phyloP scores from a whole-genome alignment of 1,139 yeast species.

The Protomyces inouyei region DNA sequence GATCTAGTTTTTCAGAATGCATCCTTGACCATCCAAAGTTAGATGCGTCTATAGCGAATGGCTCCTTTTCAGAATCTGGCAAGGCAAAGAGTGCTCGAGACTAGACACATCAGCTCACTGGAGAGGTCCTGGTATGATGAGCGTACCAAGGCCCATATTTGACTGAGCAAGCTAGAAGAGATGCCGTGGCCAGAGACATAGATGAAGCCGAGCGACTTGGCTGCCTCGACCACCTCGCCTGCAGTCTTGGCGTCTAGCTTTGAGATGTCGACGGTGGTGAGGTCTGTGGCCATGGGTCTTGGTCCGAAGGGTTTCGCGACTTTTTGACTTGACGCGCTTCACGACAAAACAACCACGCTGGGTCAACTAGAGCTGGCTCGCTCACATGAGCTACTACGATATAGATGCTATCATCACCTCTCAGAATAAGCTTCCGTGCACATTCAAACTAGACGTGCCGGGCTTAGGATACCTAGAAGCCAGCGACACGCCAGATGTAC shows the following conservation, averaged over 20 bases:
- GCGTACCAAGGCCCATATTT: slow-evolving; percentile 39
- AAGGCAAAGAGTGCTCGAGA: slow-evolving; percentile 8
- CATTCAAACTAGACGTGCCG: slow-evolving; percentile 28
- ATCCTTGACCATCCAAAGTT: slow-evolving; percentile 49
- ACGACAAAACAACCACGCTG: too few relatives aligned
- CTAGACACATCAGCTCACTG: not conserved
- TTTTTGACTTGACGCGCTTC: too few relatives aligned
- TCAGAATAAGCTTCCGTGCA: slow-evolving; percentile 30
- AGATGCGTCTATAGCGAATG: slow-evolving; percentile 60
- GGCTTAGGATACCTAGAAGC: slow-evolving; percentile 30
- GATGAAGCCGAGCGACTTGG: slow-evolving; percentile 63
- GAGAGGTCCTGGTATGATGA: too few relatives aligned
- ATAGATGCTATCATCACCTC: slow-evolving; percentile 27
- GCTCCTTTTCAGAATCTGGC: slow-evolving; percentile 44
- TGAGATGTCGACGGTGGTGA: slow-evolving; percentile 49
- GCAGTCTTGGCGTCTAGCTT: slow-evolving; percentile 46
- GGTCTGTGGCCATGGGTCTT: not conserved
- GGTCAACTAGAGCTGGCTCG: too few relatives aligned
- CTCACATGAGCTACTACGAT: slow-evolving; percentile 20
- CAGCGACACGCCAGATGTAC: slow-evolving; percentile 11
- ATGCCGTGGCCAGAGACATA: slow-evolving; percentile 67
- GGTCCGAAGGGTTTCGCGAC: not conserved
- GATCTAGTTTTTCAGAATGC: slow-evolving; percentile 47
- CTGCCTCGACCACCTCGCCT: slow-evolving; percentile 55
- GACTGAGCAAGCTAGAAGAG: slow-evolving; percentile 53